Evolutionary conservation across 352 stramenopile species (phyloP), one percentile per base, ranked within the genome.

Genomic region (Phytophthora pini): DNA sequence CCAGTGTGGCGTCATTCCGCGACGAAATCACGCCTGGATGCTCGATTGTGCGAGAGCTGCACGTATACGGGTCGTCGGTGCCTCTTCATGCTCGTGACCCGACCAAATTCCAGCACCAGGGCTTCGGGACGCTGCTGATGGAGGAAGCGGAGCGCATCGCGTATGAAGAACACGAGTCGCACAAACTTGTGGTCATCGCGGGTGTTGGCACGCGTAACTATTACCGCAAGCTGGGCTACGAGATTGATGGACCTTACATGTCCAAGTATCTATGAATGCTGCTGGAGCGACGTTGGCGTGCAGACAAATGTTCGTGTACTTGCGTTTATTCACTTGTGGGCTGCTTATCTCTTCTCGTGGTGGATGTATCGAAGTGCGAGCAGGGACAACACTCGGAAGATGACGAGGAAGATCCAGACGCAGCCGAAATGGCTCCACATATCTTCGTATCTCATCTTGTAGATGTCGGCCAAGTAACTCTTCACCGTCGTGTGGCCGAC

Each of bases 51-150:
- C 77, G 90, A 4, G 90, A 97, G 78, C 81, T 99, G 32, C 97
- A 99, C 59, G 97, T 99, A 6, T 99, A 99, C 71, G 97, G 97
- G n/a, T 98, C 91, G 10, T 97, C 97, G 24, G 95, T 99, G 27
- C 93, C 95, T 20, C 83, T 99, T 6, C 93, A 97, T 38, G 88
- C 84, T n/a, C 79, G 95, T 46, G 95, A 98, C 67, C 94, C 95
- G 41, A 98, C 93, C 26, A 95, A 98, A 55, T 99, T 99, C 78
- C 97, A 99, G 75, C 97, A 99, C 81, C 96, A 92, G 52, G 97
- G 96, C 44, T 99, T 98, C 68, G 96, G 97, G 32, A 98, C 96
- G 59, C 74, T 99, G 55, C 66, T 99, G 12, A 99, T 99, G 96
- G 95, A 98, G 75, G 96, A 99, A 59, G 97, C 97, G 5, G 97